Evolutionary conservation across 106 monocot genomes (phyloP).

Genomic region (Hemerocallis citrina): DNA sequence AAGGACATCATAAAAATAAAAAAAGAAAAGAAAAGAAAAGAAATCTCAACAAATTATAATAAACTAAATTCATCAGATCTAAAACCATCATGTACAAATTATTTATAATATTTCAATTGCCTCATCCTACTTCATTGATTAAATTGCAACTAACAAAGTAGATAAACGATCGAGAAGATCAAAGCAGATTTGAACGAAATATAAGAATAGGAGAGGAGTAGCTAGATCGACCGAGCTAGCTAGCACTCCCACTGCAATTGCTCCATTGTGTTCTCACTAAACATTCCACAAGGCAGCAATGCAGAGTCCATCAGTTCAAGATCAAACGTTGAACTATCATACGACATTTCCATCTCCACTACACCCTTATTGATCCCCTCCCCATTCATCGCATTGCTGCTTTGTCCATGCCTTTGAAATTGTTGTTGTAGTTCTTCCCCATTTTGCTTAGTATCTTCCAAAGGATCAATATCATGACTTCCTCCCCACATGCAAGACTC

Average conservation of each 20-base stretch:
- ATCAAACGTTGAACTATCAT: conserved; percentile 37
- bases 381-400: not conserved
- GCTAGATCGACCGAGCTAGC: not conserved
- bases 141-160: too few species aligned
- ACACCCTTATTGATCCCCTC: too few species aligned
- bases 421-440: too few species aligned
- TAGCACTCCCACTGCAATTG: conserved; percentile 81
- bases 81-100: too few species aligned
- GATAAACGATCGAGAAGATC: too few species aligned
- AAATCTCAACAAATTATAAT: too few species aligned
- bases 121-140: too few species aligned
- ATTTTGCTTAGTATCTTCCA: conserved; percentile 13
- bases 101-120: too few species aligned
- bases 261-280: conserved; percentile 54
- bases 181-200: too few species aligned
- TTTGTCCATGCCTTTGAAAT: not conserved
- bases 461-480: not conserved
- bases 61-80: too few species aligned
- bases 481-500: conserved; percentile 35
- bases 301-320: conserved; percentile 68
- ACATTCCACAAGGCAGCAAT: conserved; percentile 40
- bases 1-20: too few species aligned
- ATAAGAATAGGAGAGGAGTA: not conserved
- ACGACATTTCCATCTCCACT: conserved; percentile 11
- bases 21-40: too few species aligned